Base-by-base conservation (phyloP, 2,329 filamentous ascomycete species). In the Aureobasidium sp. region DNA sequence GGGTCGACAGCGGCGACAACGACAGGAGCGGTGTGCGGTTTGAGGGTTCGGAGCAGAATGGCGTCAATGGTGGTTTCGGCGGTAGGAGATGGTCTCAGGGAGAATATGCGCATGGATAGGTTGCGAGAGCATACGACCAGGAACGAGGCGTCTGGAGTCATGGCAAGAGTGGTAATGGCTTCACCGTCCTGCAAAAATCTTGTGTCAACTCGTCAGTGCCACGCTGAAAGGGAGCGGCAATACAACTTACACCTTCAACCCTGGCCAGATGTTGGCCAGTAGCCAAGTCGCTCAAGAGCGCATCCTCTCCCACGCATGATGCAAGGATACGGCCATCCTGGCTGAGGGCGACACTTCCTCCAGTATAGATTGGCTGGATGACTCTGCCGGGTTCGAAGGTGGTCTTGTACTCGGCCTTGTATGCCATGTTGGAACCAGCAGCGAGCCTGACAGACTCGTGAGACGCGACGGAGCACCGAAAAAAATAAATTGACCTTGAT, bases 321-420 rank as follows among this genome's bases (percentile, higher is more conserved):
- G 90, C 91, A 52, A 98, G 78, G 58, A 97, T 81, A 62, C 81
- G 81, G 48, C 90, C 90, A 71, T 82, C 81, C 68, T 84, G 80
- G 74, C 91, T 89, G 57, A 97, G 79, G 25, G 88, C 83, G 55
- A 95, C 83, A 59, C 87, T 85, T 38, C 93, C 93, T 52, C 93
- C 93, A 2, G 91, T 95, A 66, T 93, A 96, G 45, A 97, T 91
- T 17, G 93, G 93, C 62, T 90, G 87, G 53, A 98, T 86, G 42
- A 89, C 87, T 64, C 86, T 83, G 59, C 79, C 79, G 55, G 86
- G 81, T 65, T 94, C 88, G 69, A 96, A 98, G 3, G 91, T 95
- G 55, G 90, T 96, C 76, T 90, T 94, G 62, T 78, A 69, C 35
- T 73, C 73, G 57, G 77, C 70, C 68, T 78, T 77, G 64, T 78